phyloP scores from a whole-genome alignment of 371 early-diverging fungal genomes.

The Parasitella parasitica region DNA sequence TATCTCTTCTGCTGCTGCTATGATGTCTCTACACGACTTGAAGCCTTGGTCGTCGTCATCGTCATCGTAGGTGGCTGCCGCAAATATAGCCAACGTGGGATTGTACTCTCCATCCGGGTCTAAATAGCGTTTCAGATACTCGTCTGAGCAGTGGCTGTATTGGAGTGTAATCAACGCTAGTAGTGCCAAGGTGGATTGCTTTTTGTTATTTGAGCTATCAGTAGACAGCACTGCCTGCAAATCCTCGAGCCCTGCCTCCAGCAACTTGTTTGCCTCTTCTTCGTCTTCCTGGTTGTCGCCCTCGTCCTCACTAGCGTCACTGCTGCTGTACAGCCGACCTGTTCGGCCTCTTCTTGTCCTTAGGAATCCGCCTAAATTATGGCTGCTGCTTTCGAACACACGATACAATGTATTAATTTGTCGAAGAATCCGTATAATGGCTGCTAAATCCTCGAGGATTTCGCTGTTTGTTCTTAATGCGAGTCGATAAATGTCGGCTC shows the following conservation, averaged over 20 bases:
- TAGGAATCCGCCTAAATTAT: neutral
- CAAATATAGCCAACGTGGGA: slow-evolving; percentile 22
- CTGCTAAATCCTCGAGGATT: slow-evolving; percentile 23
- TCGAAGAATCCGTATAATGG: slow-evolving; percentile 23
- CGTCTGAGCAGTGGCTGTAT: slow-evolving; percentile 7
- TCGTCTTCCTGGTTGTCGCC: slow-evolving; percentile 6
- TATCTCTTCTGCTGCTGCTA: slow-evolving; percentile 22
- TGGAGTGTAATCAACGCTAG: slow-evolving; percentile 19
- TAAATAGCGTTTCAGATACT: slow-evolving; percentile 17
- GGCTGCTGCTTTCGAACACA: slow-evolving; percentile 3
- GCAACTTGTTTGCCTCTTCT: slow-evolving; percentile 19
- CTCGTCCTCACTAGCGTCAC: no score
- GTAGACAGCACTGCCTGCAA: slow-evolving; percentile 16
- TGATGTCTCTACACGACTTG: slow-evolving; percentile 22
- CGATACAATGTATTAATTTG: slow-evolving; percentile 22
- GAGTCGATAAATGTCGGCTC: slow-evolving; percentile 15
- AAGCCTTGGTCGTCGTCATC: neutral
- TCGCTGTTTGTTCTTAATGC: slow-evolving; percentile 19
- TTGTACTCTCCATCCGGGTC: slow-evolving; percentile 27
- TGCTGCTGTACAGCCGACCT: neutral
- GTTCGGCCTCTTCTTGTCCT: neutral
- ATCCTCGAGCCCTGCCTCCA: slow-evolving; percentile 22
- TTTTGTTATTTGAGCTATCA: slow-evolving; percentile 9
- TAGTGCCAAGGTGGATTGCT: slow-evolving; percentile 22
- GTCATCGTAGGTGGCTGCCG: slow-evolving; percentile 25